A percentile compares a stretch with the other conserved stretches of the same genome.
Evolutionary conservation across 2,329 filamentous ascomycete genomes (phyloP).

Genomic region (Microdochium bolleyi): DNA sequence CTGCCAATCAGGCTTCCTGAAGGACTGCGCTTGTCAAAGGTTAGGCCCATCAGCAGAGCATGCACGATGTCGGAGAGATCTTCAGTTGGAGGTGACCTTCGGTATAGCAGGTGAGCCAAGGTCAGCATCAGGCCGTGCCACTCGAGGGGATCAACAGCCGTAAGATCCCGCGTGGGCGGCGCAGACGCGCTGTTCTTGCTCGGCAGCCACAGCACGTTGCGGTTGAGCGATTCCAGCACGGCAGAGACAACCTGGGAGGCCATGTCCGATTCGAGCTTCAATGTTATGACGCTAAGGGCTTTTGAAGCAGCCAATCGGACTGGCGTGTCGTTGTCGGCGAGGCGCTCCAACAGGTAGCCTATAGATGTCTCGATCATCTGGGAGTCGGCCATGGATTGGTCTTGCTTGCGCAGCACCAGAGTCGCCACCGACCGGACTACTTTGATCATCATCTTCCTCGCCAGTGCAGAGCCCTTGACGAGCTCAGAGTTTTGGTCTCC

Average conservation of each 20-base stretch:
- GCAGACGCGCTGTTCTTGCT: constrained; percentile 22
- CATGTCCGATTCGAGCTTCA: constrained; percentile 74
- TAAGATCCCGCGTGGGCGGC: constrained; percentile 49
- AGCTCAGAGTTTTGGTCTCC: constrained; percentile 38
- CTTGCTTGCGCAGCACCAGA: constrained; percentile 49
- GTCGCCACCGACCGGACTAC: constrained; percentile 69
- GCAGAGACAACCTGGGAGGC: constrained; percentile 81
- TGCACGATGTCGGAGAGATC: constrained; percentile 69
- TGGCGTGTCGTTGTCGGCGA: constrained; percentile 84
- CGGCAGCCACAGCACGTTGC: constrained; percentile 47
- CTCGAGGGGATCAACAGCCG: constrained; percentile 68
- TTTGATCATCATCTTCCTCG: constrained; percentile 77
- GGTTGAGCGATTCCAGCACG: constrained; percentile 62
- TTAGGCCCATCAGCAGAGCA: constrained; percentile 68
- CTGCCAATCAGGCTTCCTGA: constrained; percentile 81
- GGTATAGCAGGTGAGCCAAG: constrained; percentile 77
- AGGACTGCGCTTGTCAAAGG: constrained; percentile 81
- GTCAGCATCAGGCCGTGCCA: constrained; percentile 94
- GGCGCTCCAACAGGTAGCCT: constrained; percentile 66
- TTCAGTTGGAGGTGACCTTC: constrained; percentile 65
- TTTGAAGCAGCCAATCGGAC: constrained; percentile 90
- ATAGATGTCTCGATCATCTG: constrained; percentile 72
- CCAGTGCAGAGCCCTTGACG: constrained; percentile 66
- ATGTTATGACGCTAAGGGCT: constrained; percentile 76
- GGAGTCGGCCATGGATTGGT: constrained; percentile 30